A percentile compares a stretch with the other conserved stretches of the same genome.
phyloP scores from a whole-genome alignment of 371 early-diverging fungal species.

The Syncephalastrum racemosum region DNA sequence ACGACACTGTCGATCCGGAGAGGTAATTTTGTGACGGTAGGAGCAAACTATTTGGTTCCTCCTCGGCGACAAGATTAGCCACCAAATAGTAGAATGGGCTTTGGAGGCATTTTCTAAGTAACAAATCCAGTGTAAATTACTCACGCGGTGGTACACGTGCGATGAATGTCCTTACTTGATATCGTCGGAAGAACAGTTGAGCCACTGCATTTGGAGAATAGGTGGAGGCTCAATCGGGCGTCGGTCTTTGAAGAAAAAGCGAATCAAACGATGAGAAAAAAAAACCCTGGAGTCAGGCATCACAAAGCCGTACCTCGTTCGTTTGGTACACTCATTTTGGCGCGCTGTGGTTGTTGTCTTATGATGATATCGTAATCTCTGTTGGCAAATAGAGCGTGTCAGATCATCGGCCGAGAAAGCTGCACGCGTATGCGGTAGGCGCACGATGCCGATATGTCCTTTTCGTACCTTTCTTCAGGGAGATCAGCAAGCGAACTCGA shows the following conservation, averaged over 20 bases:
- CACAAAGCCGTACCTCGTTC: constrained; percentile 36
- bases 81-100: constrained; percentile 50
- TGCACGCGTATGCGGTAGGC: not conserved
- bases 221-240: constrained; percentile 52
- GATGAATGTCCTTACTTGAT: constrained; percentile 30
- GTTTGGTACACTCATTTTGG: constrained; percentile 33
- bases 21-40: constrained; percentile 31
- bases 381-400: not conserved
- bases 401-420: not conserved
- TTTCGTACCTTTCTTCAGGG: constrained; percentile 29
- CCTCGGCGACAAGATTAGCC: constrained; percentile 33
- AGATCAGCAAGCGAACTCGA: constrained; percentile 36
- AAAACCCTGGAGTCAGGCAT: not conserved
- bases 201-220: constrained; percentile 41
- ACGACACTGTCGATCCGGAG: constrained; percentile 48
- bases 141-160: no score
- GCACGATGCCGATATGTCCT: not conserved
- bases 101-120: constrained; percentile 44
- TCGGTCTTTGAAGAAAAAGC: constrained; percentile 22
- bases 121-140: constrained; percentile 1
- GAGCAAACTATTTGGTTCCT: constrained; percentile 12
- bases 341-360: constrained; percentile 32
- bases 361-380: constrained; percentile 28
- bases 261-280: not conserved
- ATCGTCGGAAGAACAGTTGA: constrained; percentile 30